These are phyloP conservation scores for Cupressus sempervirens DNA, from an alignment of 75 land plant genomes.

Conservation along the genomic window DNA sequence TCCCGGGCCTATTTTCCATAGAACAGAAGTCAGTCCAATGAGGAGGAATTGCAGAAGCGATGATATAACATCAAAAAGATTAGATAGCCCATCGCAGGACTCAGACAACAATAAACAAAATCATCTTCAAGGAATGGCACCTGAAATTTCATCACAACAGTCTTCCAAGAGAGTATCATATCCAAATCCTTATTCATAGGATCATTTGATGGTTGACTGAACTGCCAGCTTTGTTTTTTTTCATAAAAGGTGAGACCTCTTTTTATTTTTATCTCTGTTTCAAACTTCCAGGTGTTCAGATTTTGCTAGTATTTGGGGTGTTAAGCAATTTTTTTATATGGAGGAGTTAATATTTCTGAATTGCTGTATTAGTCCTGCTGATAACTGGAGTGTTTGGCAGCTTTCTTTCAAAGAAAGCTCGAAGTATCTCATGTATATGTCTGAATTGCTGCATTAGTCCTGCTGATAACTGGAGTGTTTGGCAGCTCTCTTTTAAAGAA, in stretches of 20 bases:
- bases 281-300: not conserved
- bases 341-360: not conserved
- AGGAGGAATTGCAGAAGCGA: not conserved
- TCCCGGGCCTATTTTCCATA: not conserved
- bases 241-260: not conserved
- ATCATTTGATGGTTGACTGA: not conserved
- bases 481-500: not conserved
- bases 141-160: not conserved
- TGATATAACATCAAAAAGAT: not conserved
- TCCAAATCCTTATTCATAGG: not conserved
- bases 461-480: not conserved
- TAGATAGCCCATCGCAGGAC: not conserved
- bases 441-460: too few relatives aligned
- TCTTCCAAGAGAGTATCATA: not conserved
- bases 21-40: not conserved
- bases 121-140: not conserved
- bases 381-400: not conserved
- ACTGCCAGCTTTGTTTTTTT: not conserved
- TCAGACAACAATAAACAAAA: not conserved
- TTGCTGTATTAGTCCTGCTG: not conserved
- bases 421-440: not conserved
- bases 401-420: not conserved
- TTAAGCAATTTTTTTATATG: not conserved
- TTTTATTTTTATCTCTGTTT: not conserved
- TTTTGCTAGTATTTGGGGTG: not conserved